These are phyloP conservation scores for Tricholoma terreum DNA, from an alignment of 768 basidiomycete species.

Conservation along the genomic window DNA sequence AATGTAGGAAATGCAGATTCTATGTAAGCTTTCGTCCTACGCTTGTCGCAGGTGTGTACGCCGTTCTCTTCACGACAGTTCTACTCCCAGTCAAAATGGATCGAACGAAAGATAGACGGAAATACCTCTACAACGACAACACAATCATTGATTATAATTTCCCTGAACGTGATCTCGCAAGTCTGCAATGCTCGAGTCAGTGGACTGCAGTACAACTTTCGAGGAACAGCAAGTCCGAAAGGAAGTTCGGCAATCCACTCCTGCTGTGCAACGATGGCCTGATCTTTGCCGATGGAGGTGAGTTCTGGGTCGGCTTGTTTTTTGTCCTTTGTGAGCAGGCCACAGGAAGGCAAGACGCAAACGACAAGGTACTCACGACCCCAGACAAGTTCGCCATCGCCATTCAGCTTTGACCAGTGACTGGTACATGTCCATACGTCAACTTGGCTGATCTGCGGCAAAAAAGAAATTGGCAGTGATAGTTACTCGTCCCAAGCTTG, in stretches of 20 bases:
- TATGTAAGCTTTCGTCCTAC: conserved; percentile 50
- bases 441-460: neutral
- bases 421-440: conserved; percentile 29
- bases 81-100: conserved; percentile 31
- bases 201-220: conserved; percentile 60
- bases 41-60: conserved; percentile 69
- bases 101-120: neutral
- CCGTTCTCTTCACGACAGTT: conserved; percentile 66
- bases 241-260: conserved; percentile 49
- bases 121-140: conserved; percentile 56
- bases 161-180: conserved; percentile 48
- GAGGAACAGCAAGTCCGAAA: conserved; percentile 47
- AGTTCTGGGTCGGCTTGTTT: conserved; percentile 57
- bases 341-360: neutral
- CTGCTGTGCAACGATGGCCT: conserved; percentile 45
- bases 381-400: conserved; percentile 67
- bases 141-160: conserved; percentile 26
- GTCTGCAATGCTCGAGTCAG: conserved; percentile 62
- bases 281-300: conserved; percentile 52
- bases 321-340: neutral
- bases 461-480: neutral
- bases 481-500: conserved; percentile 61
- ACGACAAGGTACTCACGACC: conserved; percentile 59
- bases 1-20: conserved; percentile 46
- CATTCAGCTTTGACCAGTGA: conserved; percentile 59